phyloP scores from a whole-genome alignment of 768 basidiomycete species.

The Pleurotus pulmonarius region DNA sequence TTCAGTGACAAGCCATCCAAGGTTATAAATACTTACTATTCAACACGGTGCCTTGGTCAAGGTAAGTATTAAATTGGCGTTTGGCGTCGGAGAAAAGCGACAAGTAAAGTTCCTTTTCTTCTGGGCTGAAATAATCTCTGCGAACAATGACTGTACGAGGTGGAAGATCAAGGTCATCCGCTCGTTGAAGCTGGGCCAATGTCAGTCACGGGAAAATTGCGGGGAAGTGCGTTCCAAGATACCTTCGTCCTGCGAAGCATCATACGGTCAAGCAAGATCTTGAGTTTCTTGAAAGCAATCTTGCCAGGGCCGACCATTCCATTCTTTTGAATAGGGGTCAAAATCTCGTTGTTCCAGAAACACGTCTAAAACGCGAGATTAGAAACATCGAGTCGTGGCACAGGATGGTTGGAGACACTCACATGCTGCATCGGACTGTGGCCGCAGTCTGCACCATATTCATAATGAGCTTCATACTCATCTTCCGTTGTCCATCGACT shows the following conservation, averaged over 20 bases:
- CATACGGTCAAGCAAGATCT: conserved; percentile 85
- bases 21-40: conserved; percentile 61
- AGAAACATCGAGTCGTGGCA: not conserved
- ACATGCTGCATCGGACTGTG: conserved; percentile 86
- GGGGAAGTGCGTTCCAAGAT: not conserved
- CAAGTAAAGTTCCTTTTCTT: conserved; percentile 93
- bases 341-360: conserved; percentile 95
- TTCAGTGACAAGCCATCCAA: not conserved
- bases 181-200: conserved; percentile 71
- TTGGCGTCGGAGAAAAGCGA: conserved; percentile 92
- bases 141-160: conserved; percentile 88
- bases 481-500: conserved; percentile 14
- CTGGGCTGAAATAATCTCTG: conserved; percentile 90
- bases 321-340: conserved; percentile 92
- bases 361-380: conserved; percentile 55
- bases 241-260: conserved; percentile 93
- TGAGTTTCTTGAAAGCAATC: conserved; percentile 88
- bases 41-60: conserved; percentile 84
- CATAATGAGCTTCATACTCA: not conserved
- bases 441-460: conserved; percentile 56
- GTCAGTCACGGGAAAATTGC: not conserved
- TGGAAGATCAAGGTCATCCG: conserved; percentile 94
- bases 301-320: conserved; percentile 80
- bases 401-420: conserved; percentile 20
- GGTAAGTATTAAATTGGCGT: conserved; percentile 87